phyloP scores from a whole-genome alignment of 1,284 basidiomycete genomes.

The Heliocybe sulcata region DNA sequence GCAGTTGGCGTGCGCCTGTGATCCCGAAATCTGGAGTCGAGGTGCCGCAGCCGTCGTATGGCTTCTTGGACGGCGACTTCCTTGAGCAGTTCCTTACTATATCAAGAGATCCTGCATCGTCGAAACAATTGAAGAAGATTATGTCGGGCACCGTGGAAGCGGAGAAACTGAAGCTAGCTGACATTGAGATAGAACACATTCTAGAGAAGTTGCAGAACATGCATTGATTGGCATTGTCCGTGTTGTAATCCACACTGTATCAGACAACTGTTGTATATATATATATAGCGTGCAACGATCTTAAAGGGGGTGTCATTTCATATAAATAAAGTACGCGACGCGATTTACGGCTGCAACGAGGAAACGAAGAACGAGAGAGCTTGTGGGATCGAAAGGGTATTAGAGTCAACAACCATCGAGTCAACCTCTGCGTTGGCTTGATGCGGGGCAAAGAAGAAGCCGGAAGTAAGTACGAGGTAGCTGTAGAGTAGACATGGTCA shows the following conservation, averaged over 20 bases:
- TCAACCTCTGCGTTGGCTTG: neutral
- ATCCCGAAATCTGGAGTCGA: conserved; percentile 41
- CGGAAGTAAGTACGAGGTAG: conserved; percentile 73
- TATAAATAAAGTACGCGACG: neutral
- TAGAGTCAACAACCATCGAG: neutral
- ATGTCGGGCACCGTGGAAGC: conserved; percentile 47
- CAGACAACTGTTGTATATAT: neutral
- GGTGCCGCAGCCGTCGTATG: conserved; percentile 48
- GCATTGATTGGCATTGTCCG: conserved; percentile 34
- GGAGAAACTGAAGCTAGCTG: conserved; percentile 40
- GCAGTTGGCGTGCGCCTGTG: conserved; percentile 59
- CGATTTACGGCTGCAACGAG: neutral
- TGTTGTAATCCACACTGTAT: neutral
- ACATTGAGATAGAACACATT: conserved; percentile 37
- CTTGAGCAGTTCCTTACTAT: conserved; percentile 60
- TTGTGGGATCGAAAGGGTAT: neutral
- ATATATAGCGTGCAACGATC: neutral
- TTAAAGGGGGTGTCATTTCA: neutral
- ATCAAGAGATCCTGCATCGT: conserved; percentile 18
- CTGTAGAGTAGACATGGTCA: conserved; percentile 25
- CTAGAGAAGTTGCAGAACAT: conserved; percentile 57
- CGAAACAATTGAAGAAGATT: conserved; percentile 29
- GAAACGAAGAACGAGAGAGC: neutral
- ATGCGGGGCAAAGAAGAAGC: conserved; percentile 71
- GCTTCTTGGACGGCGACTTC: conserved; percentile 90